Conservation (phyloP, 306 rosid genomes). For the Sesbania bispinosa region DNA sequence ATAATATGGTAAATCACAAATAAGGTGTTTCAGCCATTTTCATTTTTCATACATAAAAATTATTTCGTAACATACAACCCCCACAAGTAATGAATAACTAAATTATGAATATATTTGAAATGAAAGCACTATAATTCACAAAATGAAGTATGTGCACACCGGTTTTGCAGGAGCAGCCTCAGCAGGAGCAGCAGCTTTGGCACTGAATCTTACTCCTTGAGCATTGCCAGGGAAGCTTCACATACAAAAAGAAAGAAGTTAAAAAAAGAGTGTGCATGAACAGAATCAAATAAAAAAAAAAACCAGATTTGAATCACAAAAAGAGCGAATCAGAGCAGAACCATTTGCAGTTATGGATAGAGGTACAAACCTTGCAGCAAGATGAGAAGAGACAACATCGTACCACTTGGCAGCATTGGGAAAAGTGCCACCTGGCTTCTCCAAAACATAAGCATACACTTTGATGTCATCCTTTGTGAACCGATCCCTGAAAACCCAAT, state of each 20-base stretch:
- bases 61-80: neutral
- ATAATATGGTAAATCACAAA: neutral
- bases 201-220: conserved; percentile 47
- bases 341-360: neutral
- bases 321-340: neutral
- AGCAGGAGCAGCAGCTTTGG: conserved; percentile 25
- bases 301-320: neutral
- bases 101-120: neutral
- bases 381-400: conserved; percentile 43
- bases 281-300: neutral
- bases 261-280: neutral
- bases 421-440: conserved; percentile 38
- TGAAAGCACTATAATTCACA: neutral
- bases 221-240: conserved; percentile 55
- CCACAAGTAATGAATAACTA: neutral
- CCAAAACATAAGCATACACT: conserved; percentile 49
- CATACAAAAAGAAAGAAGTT: neutral
- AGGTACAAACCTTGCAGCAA: conserved; percentile 45
- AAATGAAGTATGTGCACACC: conserved; percentile 12
- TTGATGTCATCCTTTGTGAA: conserved; percentile 61
- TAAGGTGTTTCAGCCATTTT: neutral
- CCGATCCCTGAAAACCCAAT: conserved; percentile 32
- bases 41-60: neutral
- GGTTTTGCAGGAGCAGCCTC: conserved; percentile 36
- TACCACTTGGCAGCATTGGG: conserved; percentile 57